Conservation (phyloP, 345 rosid species). For the Eucalyptus marginata region DNA sequence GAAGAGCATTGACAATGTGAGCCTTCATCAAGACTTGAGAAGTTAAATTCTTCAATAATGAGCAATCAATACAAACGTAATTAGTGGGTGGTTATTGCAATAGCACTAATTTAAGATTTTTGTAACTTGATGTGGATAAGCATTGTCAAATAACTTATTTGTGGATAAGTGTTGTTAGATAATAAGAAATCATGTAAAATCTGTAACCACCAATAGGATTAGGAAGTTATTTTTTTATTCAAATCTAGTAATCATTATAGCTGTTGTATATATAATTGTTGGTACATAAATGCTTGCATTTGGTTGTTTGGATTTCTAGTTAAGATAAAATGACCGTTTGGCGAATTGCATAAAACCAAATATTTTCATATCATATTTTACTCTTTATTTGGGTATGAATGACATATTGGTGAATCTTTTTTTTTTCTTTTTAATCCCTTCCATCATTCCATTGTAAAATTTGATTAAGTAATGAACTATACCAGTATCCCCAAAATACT, state of each 20-base stretch:
- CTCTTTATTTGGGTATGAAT: accelerated
- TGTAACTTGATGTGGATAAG: not conserved
- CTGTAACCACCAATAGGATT: accelerated
- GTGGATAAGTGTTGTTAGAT: not conserved
- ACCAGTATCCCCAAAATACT: accelerated
- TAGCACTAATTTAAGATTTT: not conserved
- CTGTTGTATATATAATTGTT: accelerated
- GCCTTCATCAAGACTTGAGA: not conserved
- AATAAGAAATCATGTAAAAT: not conserved
- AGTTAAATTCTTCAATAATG: not conserved
- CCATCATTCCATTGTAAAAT: not conserved
- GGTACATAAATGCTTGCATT: not conserved
- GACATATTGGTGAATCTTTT: not conserved
- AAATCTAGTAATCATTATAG: not conserved
- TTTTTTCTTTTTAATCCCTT: not conserved
- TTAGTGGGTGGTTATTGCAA: not conserved
- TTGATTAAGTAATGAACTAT: no score
- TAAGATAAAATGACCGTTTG: not conserved
- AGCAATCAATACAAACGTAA: not conserved
- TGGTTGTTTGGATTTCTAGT: accelerated
- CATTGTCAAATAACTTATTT: not conserved
- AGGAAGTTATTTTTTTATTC: not conserved
- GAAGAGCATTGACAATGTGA: not conserved
- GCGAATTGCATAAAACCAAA: not conserved
- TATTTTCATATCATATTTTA: not conserved